Conservation (phyloP, 1,284 basidiomycete genomes). For the Rhodotorula mucilaginosa region DNA sequence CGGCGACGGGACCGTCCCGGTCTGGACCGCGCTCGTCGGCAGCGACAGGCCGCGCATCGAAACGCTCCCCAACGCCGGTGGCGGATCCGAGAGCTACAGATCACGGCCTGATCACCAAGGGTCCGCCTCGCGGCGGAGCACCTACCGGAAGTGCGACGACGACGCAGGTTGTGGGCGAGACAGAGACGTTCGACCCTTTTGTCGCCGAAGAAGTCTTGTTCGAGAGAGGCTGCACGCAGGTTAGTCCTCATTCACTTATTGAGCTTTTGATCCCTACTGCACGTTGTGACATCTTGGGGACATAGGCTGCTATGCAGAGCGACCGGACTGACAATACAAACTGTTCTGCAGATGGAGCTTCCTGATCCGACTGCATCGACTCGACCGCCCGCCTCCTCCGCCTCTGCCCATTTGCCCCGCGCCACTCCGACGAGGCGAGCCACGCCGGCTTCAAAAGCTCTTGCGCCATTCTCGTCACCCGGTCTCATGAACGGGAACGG, state of each 20-base stretch:
- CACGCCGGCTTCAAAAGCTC: not conserved
- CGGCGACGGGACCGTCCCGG: not conserved
- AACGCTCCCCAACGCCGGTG: not conserved
- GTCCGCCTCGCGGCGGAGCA: rapidly evolving
- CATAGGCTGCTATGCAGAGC: too few relatives aligned
- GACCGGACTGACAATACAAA: too few relatives aligned
- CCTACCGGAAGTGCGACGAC: too few relatives aligned
- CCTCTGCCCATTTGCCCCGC: too few relatives aligned
- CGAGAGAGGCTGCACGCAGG: slow-evolving; percentile 4
- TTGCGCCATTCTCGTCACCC: not conserved
- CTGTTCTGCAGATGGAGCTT: too few relatives aligned
- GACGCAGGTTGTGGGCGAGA: not conserved
- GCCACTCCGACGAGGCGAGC: too few relatives aligned
- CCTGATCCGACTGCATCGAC: too few relatives aligned
- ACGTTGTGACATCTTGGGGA: too few relatives aligned
- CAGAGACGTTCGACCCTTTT: not conserved
- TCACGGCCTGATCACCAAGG: too few relatives aligned
- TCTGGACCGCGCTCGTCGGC: too few relatives aligned
- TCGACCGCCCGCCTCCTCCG: too few relatives aligned
- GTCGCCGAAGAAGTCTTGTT: not conserved
- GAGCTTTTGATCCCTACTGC: too few relatives aligned
- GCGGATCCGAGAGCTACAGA: not conserved
- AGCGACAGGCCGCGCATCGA: not conserved
- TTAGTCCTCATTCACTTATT: not conserved
- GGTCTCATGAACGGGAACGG: not conserved